These are phyloP conservation scores for Begonia loranthoides DNA, from an alignment of 306 rosid genomes.

Conservation along the genomic window DNA sequence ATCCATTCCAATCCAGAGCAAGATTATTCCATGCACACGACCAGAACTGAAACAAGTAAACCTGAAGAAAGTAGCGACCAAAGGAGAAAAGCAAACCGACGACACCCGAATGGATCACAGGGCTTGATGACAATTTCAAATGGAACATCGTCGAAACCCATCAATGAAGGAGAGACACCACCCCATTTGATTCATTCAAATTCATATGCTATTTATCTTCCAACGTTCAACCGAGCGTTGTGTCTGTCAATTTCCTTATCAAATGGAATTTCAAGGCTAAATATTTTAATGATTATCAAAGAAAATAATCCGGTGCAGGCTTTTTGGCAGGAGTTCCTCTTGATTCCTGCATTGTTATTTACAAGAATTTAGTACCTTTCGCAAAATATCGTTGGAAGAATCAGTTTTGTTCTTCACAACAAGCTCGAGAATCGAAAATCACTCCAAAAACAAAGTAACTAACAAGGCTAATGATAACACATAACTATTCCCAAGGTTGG, in stretches of 20 bases:
- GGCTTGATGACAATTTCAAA: conserved; percentile 15
- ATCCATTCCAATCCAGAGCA: too few relatives aligned
- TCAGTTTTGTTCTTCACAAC: too few relatives aligned
- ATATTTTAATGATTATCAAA: conserved; percentile 22
- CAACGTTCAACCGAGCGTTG: conserved; percentile 12
- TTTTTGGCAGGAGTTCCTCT: conserved; percentile 81
- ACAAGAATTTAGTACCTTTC: background rate
- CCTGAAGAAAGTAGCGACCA: conserved; percentile 21
- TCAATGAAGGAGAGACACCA: conserved; percentile 15
- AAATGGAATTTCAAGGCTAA: background rate
- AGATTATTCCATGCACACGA: conserved; percentile 17
- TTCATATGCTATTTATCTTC: conserved; percentile 8
- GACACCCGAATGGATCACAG: conserved; percentile 14
- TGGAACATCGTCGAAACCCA: background rate
- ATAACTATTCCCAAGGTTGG: too few relatives aligned
- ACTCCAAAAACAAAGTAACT: too few relatives aligned
- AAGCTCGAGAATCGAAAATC: too few relatives aligned
- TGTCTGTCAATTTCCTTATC: conserved; percentile 16
- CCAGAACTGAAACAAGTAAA: conserved; percentile 14
- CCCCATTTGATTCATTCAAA: conserved; percentile 1
- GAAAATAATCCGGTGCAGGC: conserved; percentile 94
- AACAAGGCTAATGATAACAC: too few relatives aligned
- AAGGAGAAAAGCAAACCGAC: conserved; percentile 30
- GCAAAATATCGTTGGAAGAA: too few relatives aligned
- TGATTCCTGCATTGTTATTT: conserved; percentile 49